Percentiles rank a stretch among this genome's conserved stretches.
phyloP scores from a whole-genome alignment of 164 flowering plant species.

The Saururus chinensis region DNA sequence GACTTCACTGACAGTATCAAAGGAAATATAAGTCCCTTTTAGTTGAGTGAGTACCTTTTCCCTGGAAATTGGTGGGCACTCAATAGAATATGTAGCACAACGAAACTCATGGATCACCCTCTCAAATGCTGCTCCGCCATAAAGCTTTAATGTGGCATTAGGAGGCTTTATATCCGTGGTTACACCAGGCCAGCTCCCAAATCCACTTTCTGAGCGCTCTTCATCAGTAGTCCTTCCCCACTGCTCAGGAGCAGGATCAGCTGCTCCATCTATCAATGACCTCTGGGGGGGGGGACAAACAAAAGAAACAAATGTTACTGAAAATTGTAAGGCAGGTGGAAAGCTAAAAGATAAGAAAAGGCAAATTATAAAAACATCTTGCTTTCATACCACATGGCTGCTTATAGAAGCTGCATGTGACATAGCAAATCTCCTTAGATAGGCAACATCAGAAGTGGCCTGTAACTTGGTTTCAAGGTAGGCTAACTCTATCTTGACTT shows the following conservation, averaged over 20 bases:
- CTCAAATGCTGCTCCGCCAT: constrained; percentile 99
- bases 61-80: constrained; percentile 85
- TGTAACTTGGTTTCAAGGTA: constrained; percentile 61
- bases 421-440: constrained; percentile 88
- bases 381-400: constrained; percentile 62
- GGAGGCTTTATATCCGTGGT: constrained; percentile 63
- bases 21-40: neutral
- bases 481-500: constrained; percentile 48
- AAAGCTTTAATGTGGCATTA: constrained; percentile 81
- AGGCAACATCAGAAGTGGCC: constrained; percentile 85
- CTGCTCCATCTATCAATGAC: constrained; percentile 85
- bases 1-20: neutral
- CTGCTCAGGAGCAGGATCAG: constrained; percentile 92
- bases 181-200: constrained; percentile 96
- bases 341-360: neutral
- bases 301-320: neutral
- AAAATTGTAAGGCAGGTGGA: neutral
- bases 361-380: neutral
- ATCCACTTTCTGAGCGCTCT: constrained; percentile 69
- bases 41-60: constrained; percentile 55
- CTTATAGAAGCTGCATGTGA: constrained; percentile 74
- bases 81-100: constrained; percentile 90
- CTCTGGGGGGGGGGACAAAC: neutral
- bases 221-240: constrained; percentile 94
- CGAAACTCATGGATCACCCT: constrained; percentile 94